phyloP scores from a whole-genome alignment of 2,329 filamentous ascomycete species.

The Nemania abortiva region DNA sequence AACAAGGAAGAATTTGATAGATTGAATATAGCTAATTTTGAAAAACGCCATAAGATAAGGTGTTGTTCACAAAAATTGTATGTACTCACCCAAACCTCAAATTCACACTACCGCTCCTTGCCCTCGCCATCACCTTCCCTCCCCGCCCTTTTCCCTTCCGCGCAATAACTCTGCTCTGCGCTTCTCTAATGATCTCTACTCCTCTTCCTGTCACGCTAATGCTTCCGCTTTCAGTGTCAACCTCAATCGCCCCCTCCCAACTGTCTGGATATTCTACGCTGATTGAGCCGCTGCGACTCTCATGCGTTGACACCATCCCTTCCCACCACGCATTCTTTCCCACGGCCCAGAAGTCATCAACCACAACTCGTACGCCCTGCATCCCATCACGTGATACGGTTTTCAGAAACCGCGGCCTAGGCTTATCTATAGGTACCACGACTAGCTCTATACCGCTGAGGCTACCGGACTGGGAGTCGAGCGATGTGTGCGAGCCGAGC shows the following conservation, averaged over 20 bases:
- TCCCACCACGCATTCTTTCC: constrained; percentile 16
- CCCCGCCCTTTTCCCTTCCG: background rate
- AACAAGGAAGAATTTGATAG: no score
- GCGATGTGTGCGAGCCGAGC: constrained; percentile 15
- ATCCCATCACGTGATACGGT: background rate
- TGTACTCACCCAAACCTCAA: background rate
- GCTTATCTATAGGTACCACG: background rate
- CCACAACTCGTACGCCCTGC: background rate
- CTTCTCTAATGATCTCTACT: constrained; percentile 22
- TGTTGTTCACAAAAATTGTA: no score
- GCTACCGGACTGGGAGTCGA: constrained; percentile 18
- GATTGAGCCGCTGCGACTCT: constrained; percentile 16
- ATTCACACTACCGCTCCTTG: background rate
- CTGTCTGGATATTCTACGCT: constrained; percentile 19
- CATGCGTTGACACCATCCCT: constrained; percentile 22
- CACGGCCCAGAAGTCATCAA: background rate
- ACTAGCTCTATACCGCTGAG: background rate
- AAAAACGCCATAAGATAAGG: no score
- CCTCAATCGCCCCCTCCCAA: constrained; percentile 26
- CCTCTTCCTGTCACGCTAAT: constrained; percentile 20
- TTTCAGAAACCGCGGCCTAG: background rate
- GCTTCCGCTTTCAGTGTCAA: constrained; percentile 5
- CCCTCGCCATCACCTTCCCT: background rate
- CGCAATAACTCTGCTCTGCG: constrained; percentile 1
- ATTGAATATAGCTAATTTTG: no score